Base-by-base conservation (phyloP, 2,329 filamentous ascomycete species). In the Talaromyces sp. region DNA sequence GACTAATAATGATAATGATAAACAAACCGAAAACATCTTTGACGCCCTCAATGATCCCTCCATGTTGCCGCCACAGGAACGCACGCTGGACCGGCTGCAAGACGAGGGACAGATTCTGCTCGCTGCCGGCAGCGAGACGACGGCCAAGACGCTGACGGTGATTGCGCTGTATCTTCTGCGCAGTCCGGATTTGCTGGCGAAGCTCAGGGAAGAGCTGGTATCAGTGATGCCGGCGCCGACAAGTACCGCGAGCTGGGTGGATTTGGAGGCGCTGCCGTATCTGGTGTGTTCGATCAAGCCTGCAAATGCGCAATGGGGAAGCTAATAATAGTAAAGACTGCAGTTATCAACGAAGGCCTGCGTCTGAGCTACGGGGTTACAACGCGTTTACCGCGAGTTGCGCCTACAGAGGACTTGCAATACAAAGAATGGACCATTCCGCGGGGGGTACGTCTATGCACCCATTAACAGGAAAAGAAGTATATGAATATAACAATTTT, bases 261-360 rank as follows among this genome's bases (percentile, higher is more conserved):
- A 71, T 27, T 65, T 79, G 10, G 72, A 80, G 62, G 64, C 72
- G 52, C 65, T 79, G 9, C 75, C 78, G 0, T 80, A 78, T 59
- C 58, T 77, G 17, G 56, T 57, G n/a, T 24, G 56, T 35, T 35
- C 19, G 21, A 2, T 52, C 17, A 14, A 52, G 27, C 50, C 50
- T 52, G 52, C 43, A 38, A 12, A 56, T 0, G 59, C 71, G 3
- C 50, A 64, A 5, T 41, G 31, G 2, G 64, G 61, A 29, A 53
- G 11, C 26, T 26, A 26, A 14, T 14, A 12, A 24, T n/a, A 41
- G 4, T 31, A 3, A n/a, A 66, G 60, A 67, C 64, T 17, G 74
- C 66, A 10, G 65, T 73, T 17, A 68, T 77, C 48, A 63, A 71
- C 48, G 74, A 77, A 64, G 68, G 68, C 0, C 58, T 76, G 3